These are phyloP conservation scores for Alternaria dauci DNA, from an alignment of 2,329 filamentous ascomycete genomes.

Conservation along the genomic window DNA sequence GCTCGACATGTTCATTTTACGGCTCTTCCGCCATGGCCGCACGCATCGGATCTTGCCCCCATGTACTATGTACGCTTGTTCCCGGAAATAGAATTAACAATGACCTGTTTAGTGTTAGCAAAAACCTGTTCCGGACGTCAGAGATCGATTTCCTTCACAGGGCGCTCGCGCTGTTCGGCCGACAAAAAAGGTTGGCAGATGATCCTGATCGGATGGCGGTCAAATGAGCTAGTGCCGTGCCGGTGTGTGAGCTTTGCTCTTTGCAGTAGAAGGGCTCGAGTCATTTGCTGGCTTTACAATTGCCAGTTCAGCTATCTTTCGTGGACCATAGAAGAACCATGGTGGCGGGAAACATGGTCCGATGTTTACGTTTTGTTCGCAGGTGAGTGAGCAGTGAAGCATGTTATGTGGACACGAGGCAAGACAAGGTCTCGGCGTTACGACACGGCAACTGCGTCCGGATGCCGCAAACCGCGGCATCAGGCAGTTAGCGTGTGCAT, in stretches of 20 bases:
- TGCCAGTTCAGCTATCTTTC: background rate
- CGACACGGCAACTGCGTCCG: background rate
- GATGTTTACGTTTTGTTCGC: background rate
- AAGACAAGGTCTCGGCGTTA: background rate
- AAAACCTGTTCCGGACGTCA: background rate
- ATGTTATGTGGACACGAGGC: background rate
- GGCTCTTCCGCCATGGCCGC: background rate
- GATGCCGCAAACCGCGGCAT: background rate
- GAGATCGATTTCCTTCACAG: background rate
- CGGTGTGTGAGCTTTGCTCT: background rate
- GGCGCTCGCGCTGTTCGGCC: background rate
- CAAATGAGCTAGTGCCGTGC: background rate
- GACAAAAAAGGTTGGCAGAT: background rate
- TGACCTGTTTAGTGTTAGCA: conserved; percentile 9
- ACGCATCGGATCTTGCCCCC: background rate
- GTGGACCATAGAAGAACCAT: background rate
- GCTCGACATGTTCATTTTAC: background rate
- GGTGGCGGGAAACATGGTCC: background rate
- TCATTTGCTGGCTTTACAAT: background rate
- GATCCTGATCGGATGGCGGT: background rate
- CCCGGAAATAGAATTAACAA: conserved; percentile 13
- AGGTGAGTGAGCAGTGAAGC: background rate
- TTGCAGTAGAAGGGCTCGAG: background rate
- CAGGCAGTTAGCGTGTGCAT: background rate
- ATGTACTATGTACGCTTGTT: background rate